phyloP scores from a whole-genome alignment of 2,329 filamentous ascomycete species.

The Aphanocladium album region DNA sequence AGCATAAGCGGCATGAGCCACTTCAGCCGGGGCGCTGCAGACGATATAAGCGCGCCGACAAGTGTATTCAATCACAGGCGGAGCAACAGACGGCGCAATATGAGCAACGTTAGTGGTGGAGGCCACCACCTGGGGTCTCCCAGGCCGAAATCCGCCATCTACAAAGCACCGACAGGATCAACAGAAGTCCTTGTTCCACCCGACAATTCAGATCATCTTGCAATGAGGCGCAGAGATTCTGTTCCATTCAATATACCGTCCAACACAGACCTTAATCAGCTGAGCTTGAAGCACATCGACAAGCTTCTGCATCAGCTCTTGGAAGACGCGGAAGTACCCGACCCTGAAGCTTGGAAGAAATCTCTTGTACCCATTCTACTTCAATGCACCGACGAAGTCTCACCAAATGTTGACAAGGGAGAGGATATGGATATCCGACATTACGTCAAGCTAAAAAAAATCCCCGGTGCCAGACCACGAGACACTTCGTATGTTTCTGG shows the following conservation, averaged over 20 bases:
- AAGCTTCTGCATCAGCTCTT: slow-evolving; percentile 80
- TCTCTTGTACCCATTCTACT: slow-evolving; percentile 86
- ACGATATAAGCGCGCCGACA: slow-evolving; percentile 54
- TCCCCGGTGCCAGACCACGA: slow-evolving; percentile 80
- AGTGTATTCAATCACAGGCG: slow-evolving; percentile 57
- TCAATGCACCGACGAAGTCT: slow-evolving; percentile 88
- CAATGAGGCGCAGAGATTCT: slow-evolving; percentile 65
- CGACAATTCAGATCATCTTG: slow-evolving; percentile 41
- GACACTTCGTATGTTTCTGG: slow-evolving; percentile 97
- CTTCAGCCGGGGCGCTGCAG: slow-evolving; percentile 59
- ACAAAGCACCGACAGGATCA: slow-evolving; percentile 50
- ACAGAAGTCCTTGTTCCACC: slow-evolving; percentile 46
- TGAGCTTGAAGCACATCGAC: slow-evolving; percentile 83
- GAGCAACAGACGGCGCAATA: slow-evolving; percentile 67
- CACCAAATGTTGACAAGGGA: slow-evolving; percentile 82
- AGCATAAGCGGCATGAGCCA: slow-evolving; percentile 67
- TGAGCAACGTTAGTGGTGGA: slow-evolving; percentile 68
- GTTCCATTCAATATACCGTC: slow-evolving; percentile 70
- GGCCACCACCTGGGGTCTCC: slow-evolving; percentile 66
- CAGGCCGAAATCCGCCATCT: slow-evolving; percentile 53
- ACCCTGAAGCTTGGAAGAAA: slow-evolving; percentile 77
- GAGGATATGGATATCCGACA: slow-evolving; percentile 97
- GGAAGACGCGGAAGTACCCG: slow-evolving; percentile 67
- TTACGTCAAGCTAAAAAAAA: slow-evolving; percentile 96
- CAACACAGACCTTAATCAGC: slow-evolving; percentile 78